phyloP scores from a whole-genome alignment of 2,329 filamentous ascomycete genomes.

The Cercospora berteroae region DNA sequence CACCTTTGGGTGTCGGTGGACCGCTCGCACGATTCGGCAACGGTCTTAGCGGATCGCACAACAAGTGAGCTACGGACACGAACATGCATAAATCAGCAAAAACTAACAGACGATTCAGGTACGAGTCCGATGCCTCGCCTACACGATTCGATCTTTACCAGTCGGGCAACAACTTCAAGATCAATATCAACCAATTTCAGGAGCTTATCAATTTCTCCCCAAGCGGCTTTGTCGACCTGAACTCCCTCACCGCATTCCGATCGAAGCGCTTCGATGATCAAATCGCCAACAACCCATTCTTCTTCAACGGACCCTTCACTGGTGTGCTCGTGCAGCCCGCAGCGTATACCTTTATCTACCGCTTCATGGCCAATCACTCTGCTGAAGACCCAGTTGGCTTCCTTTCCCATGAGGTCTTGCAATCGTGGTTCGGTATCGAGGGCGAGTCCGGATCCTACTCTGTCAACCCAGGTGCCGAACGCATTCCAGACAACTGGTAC shows the following conservation, averaged over 20 bases:
- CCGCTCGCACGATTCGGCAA: constrained; percentile 10
- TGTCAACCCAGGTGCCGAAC: constrained; percentile 26
- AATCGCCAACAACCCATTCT: constrained; percentile 36
- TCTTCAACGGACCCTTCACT: constrained; percentile 20
- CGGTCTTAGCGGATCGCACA: constrained; percentile 33
- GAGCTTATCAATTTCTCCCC: constrained; percentile 30
- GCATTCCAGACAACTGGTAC: constrained; percentile 35
- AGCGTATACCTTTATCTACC: constrained; percentile 31
- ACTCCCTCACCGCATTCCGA: constrained; percentile 23
- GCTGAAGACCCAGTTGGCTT: constrained; percentile 25
- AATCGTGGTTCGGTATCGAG: constrained; percentile 30
- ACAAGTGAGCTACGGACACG: constrained; percentile 25
- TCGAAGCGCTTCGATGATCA: constrained; percentile 24
- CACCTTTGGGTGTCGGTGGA: constrained; percentile 16
- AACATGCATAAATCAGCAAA: neutral
- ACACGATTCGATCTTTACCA: constrained; percentile 37
- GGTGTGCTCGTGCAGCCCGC: constrained; percentile 25
- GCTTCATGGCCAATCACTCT: constrained; percentile 35
- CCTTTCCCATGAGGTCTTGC: constrained; percentile 23
- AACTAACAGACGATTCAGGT: constrained; percentile 14
- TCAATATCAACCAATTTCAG: constrained; percentile 32
- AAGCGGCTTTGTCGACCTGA: constrained; percentile 22
- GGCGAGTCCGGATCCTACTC: constrained; percentile 25
- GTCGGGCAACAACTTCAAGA: constrained; percentile 32
- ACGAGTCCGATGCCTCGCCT: constrained; percentile 39